phyloP scores from a whole-genome alignment of 2,329 filamentous ascomycete species.

The Orbilia ellipsospora region DNA sequence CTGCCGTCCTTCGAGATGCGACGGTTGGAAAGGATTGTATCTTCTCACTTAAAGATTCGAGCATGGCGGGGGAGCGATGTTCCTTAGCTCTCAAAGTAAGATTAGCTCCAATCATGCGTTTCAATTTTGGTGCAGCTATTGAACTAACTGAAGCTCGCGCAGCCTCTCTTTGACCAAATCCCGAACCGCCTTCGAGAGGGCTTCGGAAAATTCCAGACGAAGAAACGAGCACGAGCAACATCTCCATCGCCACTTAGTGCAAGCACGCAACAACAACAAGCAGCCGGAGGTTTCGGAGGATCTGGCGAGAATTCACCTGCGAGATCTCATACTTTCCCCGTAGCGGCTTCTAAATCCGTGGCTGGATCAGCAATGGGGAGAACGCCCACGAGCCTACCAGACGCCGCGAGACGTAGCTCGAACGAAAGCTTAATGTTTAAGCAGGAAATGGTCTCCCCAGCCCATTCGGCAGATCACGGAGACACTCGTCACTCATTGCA shows the following conservation, averaged over 20 bases:
- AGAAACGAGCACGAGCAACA: conserved; percentile 65
- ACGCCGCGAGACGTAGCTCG: conserved; percentile 58
- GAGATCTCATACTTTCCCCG: conserved; percentile 58
- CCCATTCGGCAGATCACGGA: conserved; percentile 24
- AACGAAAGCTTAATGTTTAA: conserved; percentile 52
- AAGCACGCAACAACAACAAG: conserved; percentile 60
- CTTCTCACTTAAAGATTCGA: conserved; percentile 80
- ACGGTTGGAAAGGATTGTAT: conserved; percentile 85
- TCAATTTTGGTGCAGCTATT: not conserved
- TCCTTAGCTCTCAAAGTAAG: conserved; percentile 78
- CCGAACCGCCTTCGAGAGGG: conserved; percentile 75
- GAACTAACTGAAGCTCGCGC: conserved; percentile 37
- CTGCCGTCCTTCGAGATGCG: conserved; percentile 86
- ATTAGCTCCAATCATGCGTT: not conserved
- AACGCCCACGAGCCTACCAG: conserved; percentile 56
- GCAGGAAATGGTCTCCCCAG: conserved; percentile 57
- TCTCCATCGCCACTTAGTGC: conserved; percentile 66
- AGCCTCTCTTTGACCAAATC: conserved; percentile 85
- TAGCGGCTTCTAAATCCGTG: conserved; percentile 55
- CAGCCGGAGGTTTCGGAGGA: conserved; percentile 54
- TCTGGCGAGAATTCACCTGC: conserved; percentile 59
- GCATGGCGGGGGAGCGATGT: conserved; percentile 88
- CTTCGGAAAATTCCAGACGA: conserved; percentile 64
- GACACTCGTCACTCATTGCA: conserved; percentile 56
- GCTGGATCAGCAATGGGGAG: conserved; percentile 51